These are phyloP conservation scores for Epichloe gansuensis DNA, from an alignment of 2,329 filamentous ascomycete genomes.

Conservation along the genomic window DNA sequence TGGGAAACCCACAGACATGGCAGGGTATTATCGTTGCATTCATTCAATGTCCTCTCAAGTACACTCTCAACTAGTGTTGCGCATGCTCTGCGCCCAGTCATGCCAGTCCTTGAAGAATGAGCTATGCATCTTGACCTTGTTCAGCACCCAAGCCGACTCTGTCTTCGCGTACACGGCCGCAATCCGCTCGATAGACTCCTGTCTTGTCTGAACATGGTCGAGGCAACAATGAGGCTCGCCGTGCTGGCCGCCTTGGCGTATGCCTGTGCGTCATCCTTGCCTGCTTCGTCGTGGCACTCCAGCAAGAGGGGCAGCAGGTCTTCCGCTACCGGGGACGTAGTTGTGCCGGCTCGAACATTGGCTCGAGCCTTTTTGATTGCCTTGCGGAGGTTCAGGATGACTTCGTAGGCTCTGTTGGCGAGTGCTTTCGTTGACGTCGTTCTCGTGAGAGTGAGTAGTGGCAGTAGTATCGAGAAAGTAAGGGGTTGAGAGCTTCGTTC, in stretches of 20 bases:
- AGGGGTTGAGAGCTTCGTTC: conserved; percentile 58
- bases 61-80: neutral
- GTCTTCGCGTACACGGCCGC: conserved; percentile 54
- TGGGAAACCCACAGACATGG: neutral
- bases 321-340: conserved; percentile 14
- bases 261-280: conserved; percentile 50
- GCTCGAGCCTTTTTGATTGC: conserved; percentile 44
- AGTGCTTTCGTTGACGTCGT: conserved; percentile 68
- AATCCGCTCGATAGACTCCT: conserved; percentile 40
- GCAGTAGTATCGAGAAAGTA: conserved; percentile 58
- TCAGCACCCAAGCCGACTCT: conserved; percentile 43
- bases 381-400: conserved; percentile 62
- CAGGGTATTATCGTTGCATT: neutral
- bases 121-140: conserved; percentile 47
- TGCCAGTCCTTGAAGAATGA: conserved; percentile 61
- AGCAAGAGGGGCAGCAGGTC: conserved; percentile 46
- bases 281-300: conserved; percentile 56
- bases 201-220: conserved; percentile 44
- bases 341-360: conserved; percentile 16
- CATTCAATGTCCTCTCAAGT: neutral
- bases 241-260: conserved; percentile 67
- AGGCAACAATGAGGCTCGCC: conserved; percentile 55
- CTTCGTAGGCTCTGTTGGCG: conserved; percentile 57
- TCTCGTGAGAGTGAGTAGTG: conserved; percentile 63
- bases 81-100: conserved; percentile 55